Evolutionary conservation across 2,329 filamentous ascomycete genomes (phyloP).

Genomic region (Talaromyces marneffei): DNA sequence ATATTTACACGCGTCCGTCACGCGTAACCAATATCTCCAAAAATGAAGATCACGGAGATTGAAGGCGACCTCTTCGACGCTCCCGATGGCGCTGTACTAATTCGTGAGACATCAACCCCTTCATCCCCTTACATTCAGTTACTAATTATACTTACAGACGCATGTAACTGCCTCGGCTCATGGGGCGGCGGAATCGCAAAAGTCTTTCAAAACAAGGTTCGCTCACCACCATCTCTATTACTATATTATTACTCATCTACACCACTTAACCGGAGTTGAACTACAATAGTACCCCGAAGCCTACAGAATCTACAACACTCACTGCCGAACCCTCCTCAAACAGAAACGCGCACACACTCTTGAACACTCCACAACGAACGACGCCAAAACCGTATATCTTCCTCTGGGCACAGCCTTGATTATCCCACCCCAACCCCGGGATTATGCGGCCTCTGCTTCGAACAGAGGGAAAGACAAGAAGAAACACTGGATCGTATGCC

Average conservation of each 20-base stretch:
- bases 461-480: constrained; percentile 11
- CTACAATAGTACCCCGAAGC: constrained; percentile 45
- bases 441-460: constrained; percentile 17
- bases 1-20: not conserved
- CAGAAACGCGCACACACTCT: not conserved
- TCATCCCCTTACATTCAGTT: not conserved
- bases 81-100: constrained; percentile 45
- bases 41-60: constrained; percentile 21
- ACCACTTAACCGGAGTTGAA: not conserved
- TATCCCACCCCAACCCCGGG: constrained; percentile 45
- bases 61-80: constrained; percentile 50
- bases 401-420: constrained; percentile 47
- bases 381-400: not conserved
- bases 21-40: not conserved
- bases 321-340: constrained; percentile 38
- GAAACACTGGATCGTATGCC: constrained; percentile 52
- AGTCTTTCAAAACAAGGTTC: constrained; percentile 41
- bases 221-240: not conserved
- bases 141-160: constrained; percentile 36
- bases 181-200: constrained; percentile 57
- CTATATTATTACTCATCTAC: not conserved
- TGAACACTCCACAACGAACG: not conserved
- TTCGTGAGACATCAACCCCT: constrained; percentile 35
- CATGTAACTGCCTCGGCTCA: constrained; percentile 53
- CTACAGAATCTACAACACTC: constrained; percentile 41